phyloP scores from a whole-genome alignment of 208 protist species.

The Acanthamoeba royreba region DNA sequence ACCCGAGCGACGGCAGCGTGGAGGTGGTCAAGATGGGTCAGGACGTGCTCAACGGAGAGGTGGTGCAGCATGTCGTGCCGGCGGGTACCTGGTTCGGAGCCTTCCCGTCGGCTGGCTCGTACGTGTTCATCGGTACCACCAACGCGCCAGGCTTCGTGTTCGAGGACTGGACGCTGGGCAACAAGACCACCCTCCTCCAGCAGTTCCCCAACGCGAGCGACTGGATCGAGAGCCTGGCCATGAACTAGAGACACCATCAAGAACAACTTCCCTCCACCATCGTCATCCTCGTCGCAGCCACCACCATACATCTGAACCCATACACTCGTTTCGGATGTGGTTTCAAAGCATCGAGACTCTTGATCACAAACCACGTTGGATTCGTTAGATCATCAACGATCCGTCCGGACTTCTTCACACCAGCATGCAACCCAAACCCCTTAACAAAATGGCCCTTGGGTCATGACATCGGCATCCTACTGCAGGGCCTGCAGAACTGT shows the following conservation, averaged over 20 bases:
- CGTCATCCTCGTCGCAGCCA: no score
- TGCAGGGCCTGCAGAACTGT: no score
- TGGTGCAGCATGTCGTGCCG: background rate
- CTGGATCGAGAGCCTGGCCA: background rate
- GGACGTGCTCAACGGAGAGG: background rate
- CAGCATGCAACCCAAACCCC: no score
- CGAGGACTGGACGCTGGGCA: slow-evolving; percentile 18
- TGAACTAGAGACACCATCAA: background rate
- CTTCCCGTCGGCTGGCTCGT: background rate
- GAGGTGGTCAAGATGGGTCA: background rate
- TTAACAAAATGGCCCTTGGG: no score
- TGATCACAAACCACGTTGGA: no score
- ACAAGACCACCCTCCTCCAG: background rate
- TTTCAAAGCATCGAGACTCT: no score
- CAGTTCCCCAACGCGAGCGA: slow-evolving; percentile 5
- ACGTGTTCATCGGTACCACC: slow-evolving; percentile 7
- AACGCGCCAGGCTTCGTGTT: slow-evolving; percentile 36
- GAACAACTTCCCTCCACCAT: no score
- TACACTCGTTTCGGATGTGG: no score
- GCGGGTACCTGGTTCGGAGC: slow-evolving; percentile 14
- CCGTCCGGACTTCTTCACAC: no score
- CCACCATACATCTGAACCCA: no score
- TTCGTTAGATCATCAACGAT: no score
- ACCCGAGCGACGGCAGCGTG: background rate
- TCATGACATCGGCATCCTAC: no score